Evolutionary conservation across 768 basidiomycete genomes (phyloP), one percentile per base, ranked within the genome.

Genomic region (Leccinum pellstonianum): DNA sequence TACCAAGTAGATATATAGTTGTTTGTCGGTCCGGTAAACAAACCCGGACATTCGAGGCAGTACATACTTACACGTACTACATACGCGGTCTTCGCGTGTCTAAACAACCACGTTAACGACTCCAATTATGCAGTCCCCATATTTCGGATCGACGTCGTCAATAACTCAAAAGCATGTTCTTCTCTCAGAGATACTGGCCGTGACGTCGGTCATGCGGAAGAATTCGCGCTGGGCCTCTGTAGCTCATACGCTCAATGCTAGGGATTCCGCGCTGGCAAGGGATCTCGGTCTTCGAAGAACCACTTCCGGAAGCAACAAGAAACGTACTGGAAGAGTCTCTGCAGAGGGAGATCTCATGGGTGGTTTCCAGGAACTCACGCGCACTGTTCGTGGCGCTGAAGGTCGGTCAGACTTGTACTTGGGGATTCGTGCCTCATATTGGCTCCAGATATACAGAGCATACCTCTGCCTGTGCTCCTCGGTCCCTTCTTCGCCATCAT

Each of bases 161-260:
- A 79, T 85, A 56, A 83, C 87, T n/a, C 74, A 78, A 51, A 87
- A 86, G 59, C 90, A 94, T 81, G 83, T 97, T 47, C 74, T 98
- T 35, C 85, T 91, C 62, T 89, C 94, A 47, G 95, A 98, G 79
- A 90, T 98, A 61, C 82, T 95, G 54, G 81, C 91, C 17, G 92
- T 98, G 64, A 97, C 94, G 37, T 90, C 92, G 2, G 83, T 86
- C 19, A 98, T 99, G 95, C 91, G 96, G 73, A 93, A 95, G 79
- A 98, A 98, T 77, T 94, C 95, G 50, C 86, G 97, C 48, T 98
- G 96, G 96, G 90, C 95, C 17, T 86, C 90, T 12, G 83, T 83
- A 49, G 83, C 82, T 27, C 83, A 86, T 67, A 83, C 83, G 25
- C 79, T 85, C 67, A 80, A 81, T 47, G 76, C 83, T 53, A 80